A percentile compares a stretch with the other conserved stretches of the same genome.
These are phyloP conservation scores for Tagetes patula DNA, from an alignment of 129 eudicot species.

Conservation along the genomic window DNA sequence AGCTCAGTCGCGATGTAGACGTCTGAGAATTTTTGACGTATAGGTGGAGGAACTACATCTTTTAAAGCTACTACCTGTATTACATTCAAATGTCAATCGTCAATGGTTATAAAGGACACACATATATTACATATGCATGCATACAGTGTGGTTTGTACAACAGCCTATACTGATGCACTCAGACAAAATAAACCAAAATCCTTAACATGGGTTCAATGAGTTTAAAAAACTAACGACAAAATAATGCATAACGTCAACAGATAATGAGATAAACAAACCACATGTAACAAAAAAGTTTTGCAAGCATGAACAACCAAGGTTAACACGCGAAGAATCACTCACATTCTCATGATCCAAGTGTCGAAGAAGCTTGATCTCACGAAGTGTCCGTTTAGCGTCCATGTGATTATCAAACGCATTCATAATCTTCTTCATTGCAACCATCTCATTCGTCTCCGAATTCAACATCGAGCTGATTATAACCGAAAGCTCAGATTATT, in stretches of 20 bases:
- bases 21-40: constrained; percentile 62
- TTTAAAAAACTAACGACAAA: background rate
- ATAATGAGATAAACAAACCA: too few relatives aligned
- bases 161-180: background rate
- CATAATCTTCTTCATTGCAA: constrained; percentile 82
- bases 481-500: background rate
- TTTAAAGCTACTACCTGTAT: constrained; percentile 60
- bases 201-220: background rate
- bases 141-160: too few relatives aligned
- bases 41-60: constrained; percentile 89
- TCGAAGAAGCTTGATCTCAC: constrained; percentile 87
- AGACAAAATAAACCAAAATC: background rate
- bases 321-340: constrained; percentile 7
- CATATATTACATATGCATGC: background rate
- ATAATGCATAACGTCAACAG: too few relatives aligned
- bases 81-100: constrained; percentile 3
- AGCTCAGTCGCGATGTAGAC: constrained; percentile 82
- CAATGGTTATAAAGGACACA: background rate
- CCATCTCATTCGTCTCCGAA: constrained; percentile 86
- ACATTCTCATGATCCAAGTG: constrained; percentile 94
- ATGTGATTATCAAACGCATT: constrained; percentile 85
- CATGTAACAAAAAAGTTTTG: too few relatives aligned
- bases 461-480: constrained; percentile 64
- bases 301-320: too few relatives aligned
- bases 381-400: constrained; percentile 89